phyloP scores from a whole-genome alignment of 2,329 filamentous ascomycete genomes.

The Fusarium falciforme region DNA sequence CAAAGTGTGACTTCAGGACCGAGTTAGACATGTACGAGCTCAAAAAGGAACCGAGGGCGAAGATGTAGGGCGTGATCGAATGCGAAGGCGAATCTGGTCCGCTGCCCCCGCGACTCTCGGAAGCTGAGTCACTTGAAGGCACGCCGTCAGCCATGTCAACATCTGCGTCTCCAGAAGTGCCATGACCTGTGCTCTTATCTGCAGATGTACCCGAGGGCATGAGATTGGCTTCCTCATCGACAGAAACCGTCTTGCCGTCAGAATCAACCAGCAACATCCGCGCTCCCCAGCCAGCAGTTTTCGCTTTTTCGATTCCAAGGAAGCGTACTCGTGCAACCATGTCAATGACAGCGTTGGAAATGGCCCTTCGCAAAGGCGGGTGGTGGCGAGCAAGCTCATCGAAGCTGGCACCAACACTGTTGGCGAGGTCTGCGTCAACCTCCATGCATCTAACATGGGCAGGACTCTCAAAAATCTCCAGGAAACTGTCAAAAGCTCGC shows the following conservation, averaged over 20 bases:
- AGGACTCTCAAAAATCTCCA: slow-evolving; percentile 96
- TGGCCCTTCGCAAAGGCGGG: slow-evolving; percentile 80
- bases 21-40: slow-evolving; percentile 79
- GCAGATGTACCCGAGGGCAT: slow-evolving; percentile 42
- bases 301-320: slow-evolving; percentile 77
- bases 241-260: slow-evolving; percentile 62
- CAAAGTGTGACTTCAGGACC: slow-evolving; percentile 77
- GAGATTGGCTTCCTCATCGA: slow-evolving; percentile 65
- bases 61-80: slow-evolving; percentile 75
- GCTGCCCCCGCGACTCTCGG: slow-evolving; percentile 25
- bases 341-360: slow-evolving; percentile 86
- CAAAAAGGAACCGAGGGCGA: slow-evolving; percentile 81
- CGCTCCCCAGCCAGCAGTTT: slow-evolving; percentile 77
- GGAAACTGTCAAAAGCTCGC: slow-evolving; percentile 83
- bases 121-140: slow-evolving; percentile 19
- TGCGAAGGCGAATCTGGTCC: slow-evolving; percentile 42
- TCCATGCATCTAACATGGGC: slow-evolving; percentile 88
- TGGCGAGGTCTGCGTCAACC: slow-evolving; percentile 75
- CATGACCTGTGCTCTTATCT: slow-evolving; percentile 54
- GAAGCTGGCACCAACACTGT: slow-evolving; percentile 83
- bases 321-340: slow-evolving; percentile 87
- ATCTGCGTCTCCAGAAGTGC: slow-evolving; percentile 58
- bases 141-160: slow-evolving; percentile 74
- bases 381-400: slow-evolving; percentile 97
- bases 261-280: slow-evolving; percentile 77